Evolutionary conservation across 108 stramenopile species (phyloP), one percentile per base, ranked within the genome.

Genomic region (Discostella stelligeroides): DNA sequence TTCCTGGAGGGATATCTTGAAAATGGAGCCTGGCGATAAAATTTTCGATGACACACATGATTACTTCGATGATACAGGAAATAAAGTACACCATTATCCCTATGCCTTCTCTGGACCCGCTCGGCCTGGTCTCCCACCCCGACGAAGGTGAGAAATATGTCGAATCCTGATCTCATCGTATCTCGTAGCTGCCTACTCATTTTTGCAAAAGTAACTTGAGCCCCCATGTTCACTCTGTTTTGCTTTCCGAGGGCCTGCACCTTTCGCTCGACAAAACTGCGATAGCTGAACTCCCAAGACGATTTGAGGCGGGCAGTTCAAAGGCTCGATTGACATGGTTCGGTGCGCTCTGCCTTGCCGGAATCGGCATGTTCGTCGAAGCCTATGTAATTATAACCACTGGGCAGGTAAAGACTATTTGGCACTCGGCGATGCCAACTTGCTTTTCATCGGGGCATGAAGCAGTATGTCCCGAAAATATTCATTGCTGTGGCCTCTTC

Each of bases 351-450:
- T 56, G 51, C 37, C 37, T 68, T 49, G 55, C 55, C 24, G 66
- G 66, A 12, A 68, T 68, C 12, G 66, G 66, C 20, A 68, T 68
- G 66, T 68, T 68, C 54, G 66, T 68, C 27, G 66, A 68, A 15
- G 66, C 66, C 7, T 68, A 57, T 53, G 39, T 68, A 7, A 68
- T 68, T 34, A 68, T 68, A 30, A 68, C 66, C 27, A 68, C 66
- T 7, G 66, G 66, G 13, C 66, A 68, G 56, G 24, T 68, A 12
- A 68, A 68, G 29, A 68, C 66, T 9, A 37, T 68, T 17, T 68
- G 66, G 66, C 66, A 56, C 54, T 12, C 29, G 12, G 40, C 48
- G 4, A 28, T 56, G 24, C 66, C 66, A 4, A 29, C 13, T 34
- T 68, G 66, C 21, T 68, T 49, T 54, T 54, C 25, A 28, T 15